Evolutionary conservation across 2,329 filamentous ascomycete species (phyloP), one percentile per base, ranked within the genome.

Genomic region (Phialocephala subalpina): DNA sequence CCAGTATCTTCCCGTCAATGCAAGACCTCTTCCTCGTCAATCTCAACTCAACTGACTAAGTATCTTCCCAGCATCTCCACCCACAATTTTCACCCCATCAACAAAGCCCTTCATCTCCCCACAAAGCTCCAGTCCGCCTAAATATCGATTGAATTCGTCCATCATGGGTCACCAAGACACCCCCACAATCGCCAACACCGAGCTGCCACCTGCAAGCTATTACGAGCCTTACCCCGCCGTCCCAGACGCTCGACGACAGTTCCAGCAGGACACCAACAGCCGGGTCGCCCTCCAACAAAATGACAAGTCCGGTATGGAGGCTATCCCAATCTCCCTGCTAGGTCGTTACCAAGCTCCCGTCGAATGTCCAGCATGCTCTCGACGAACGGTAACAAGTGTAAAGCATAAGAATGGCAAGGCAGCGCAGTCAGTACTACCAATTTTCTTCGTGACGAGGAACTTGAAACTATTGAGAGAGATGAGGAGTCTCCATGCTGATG

Each of bases 381-480:
- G 45, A 5, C 45, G 45, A 11, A 49, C 45, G 7, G 11, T 49
- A 12, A 49, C 45, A 6, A 49, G 22, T 12, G 45, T 49, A 7
- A 49, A 22, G 20, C 45, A 49, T 49, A 49, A 49, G 45, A 49
- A 49, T 49, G 45, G 45, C 3, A 49, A 27, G 45, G 45, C 6
- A 7, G 25, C 45, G 20, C 45, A 49, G 45, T 49, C n/a, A 49
- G 45, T 25, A 49, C 25, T 49, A 9, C 45, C 45, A 11, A 4
- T 25, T 27, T 22, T 20, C 25, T 49, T 7, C 9, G 22, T 20
- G n/a, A 49, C 20, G 20, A 49, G 7, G 20, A 25, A 49, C 20
- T 22, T 49, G 16, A 49, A 42, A 42, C 3, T 42, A 14, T 42
- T 49, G 6, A 4, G 45, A 49, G 45, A 49, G n/a, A 1, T 49